phyloP scores from a whole-genome alignment of 2,329 filamentous ascomycete genomes.

The Pyrenochaeta sp. region DNA sequence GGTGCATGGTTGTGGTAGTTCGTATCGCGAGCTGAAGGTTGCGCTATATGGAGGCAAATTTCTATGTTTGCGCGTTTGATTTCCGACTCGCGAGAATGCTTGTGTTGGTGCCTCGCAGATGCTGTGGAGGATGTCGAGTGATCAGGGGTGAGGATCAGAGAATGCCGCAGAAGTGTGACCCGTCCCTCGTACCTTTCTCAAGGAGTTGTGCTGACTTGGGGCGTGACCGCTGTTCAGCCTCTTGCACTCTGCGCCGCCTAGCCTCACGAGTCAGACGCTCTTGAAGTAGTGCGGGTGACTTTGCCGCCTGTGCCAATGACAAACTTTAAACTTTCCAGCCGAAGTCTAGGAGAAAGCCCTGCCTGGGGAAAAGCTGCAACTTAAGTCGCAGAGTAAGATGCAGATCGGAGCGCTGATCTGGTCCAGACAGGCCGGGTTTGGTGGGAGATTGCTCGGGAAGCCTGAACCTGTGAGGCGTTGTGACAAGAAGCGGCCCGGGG shows the following conservation, averaged over 20 bases:
- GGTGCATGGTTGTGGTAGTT: constrained; percentile 67
- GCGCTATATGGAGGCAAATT: neutral
- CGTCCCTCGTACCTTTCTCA: constrained; percentile 20
- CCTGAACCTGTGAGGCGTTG: constrained; percentile 10
- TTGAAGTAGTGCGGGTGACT: constrained; percentile 20
- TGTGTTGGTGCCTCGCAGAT: neutral
- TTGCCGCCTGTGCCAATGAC: constrained; percentile 14
- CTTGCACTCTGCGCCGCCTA: constrained; percentile 22
- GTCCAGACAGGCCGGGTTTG: constrained; percentile 14
- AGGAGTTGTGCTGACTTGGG: constrained; percentile 24
- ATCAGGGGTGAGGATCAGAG: neutral
- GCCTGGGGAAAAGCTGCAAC: constrained; percentile 3
- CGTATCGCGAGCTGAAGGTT: constrained; percentile 1
- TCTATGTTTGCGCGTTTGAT: neutral
- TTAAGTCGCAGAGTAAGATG: constrained; percentile 9
- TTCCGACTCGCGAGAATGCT: neutral
- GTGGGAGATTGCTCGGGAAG: constrained; percentile 25
- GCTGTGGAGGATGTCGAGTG: neutral
- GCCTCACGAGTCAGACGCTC: constrained; percentile 26
- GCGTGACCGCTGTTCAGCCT: constrained; percentile 32
- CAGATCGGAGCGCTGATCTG: constrained; percentile 18
- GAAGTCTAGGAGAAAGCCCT: constrained; percentile 2
- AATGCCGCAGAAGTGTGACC: constrained; percentile 20
- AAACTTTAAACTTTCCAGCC: neutral
- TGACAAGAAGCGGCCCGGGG: constrained; percentile 13